Evolutionary conservation across 139 green algal species (phyloP).

Genomic region (Trebouxia sp.): DNA sequence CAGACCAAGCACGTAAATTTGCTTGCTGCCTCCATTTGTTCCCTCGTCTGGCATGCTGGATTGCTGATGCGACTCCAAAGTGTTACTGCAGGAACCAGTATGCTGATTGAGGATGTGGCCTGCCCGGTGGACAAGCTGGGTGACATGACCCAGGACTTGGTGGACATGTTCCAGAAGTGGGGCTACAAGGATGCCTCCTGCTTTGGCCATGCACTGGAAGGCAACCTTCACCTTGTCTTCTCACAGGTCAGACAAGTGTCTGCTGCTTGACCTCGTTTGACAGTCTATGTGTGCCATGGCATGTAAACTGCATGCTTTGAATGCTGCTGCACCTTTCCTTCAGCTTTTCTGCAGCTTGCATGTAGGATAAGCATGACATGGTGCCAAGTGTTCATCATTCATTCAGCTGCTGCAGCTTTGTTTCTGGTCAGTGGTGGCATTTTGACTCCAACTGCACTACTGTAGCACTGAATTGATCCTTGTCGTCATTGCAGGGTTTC

Average conservation of each 20-base stretch:
- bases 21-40: neutral
- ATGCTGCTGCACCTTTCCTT: neutral
- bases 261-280: neutral
- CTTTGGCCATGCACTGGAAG: constrained; percentile 97
- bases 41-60: neutral
- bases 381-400: too few species aligned
- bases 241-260: constrained; percentile 61
- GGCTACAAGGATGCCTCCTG: constrained; percentile 93
- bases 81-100: constrained; percentile 74
- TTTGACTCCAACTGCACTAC: neutral
- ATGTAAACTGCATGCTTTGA: too few species aligned
- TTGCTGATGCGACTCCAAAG: neutral
- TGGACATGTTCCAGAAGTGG: constrained; percentile 86
- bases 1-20: neutral
- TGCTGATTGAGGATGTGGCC: constrained; percentile 98
- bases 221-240: constrained; percentile 98
- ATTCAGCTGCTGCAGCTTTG: constrained; percentile 5
- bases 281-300: neutral
- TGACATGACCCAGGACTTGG: constrained; percentile 96
- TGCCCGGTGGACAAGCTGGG: constrained; percentile 95
- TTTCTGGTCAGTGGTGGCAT: neutral
- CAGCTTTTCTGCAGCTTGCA: neutral
- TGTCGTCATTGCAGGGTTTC: constrained; percentile 69
- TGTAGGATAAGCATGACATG: neutral
- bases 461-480: neutral